Evolutionary conservation across 1,284 basidiomycete species (phyloP).

Genomic region (Peniophora sp.): DNA sequence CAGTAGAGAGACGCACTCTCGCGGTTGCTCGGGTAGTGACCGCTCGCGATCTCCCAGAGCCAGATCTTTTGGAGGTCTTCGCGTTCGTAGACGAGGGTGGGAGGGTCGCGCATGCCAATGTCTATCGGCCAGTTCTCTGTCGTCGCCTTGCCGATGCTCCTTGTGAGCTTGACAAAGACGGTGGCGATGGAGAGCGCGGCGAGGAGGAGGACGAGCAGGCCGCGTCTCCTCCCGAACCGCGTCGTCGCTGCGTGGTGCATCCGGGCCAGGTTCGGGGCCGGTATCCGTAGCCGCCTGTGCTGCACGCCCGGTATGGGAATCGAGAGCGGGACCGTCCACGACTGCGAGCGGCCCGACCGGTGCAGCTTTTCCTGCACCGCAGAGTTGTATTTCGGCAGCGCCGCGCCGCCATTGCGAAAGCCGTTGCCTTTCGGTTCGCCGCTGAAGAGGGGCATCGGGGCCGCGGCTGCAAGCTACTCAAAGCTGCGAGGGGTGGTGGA

Average conservation of each 20-base stretch:
- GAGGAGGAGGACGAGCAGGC: constrained; percentile 40
- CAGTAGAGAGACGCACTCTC: constrained; percentile 44
- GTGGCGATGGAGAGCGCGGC: constrained; percentile 39
- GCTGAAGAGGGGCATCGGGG: constrained; percentile 31
- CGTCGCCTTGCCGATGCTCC: constrained; percentile 44
- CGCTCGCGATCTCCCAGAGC: constrained; percentile 88
- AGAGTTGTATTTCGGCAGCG: constrained; percentile 48
- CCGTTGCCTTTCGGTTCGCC: constrained; percentile 39
- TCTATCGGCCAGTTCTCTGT: constrained; percentile 60
- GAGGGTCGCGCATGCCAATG: constrained; percentile 48
- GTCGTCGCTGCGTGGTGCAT: constrained; percentile 50
- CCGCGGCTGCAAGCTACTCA: neutral
- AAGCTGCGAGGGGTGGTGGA: constrained; percentile 3
- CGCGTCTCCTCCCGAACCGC: constrained; percentile 51
- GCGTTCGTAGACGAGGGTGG: constrained; percentile 69
- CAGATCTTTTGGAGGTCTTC: constrained; percentile 83
- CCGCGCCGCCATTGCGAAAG: constrained; percentile 33
- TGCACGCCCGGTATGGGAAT: constrained; percentile 53
- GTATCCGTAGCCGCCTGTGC: constrained; percentile 41
- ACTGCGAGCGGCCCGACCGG: constrained; percentile 34
- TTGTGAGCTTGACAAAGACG: constrained; percentile 48
- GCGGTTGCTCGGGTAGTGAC: constrained; percentile 81
- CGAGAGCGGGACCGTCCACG: constrained; percentile 54
- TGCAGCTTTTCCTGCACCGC: constrained; percentile 64
- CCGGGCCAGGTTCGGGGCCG: constrained; percentile 58